phyloP scores from a whole-genome alignment of 108 stramenopile genomes.

The Thalassiosira profunda region DNA sequence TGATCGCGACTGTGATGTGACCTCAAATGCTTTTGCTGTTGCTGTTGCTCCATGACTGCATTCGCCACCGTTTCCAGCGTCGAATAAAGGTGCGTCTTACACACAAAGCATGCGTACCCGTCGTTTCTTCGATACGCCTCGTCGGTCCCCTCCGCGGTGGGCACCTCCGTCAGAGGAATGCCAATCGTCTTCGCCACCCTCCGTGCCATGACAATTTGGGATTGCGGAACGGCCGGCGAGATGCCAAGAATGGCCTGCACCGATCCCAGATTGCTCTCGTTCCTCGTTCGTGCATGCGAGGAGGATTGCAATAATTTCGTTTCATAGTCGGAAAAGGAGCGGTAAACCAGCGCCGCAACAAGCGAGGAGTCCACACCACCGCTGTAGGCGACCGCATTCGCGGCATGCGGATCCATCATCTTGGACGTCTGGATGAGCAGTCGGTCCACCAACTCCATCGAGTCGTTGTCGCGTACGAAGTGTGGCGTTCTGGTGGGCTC shows the following conservation, averaged over 20 bases:
- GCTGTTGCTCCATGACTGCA: conserved; percentile 29
- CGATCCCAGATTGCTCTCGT: conserved; percentile 7
- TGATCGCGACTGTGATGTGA: not conserved
- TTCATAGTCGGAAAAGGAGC: conserved; percentile 30
- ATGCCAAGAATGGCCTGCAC: conserved; percentile 88
- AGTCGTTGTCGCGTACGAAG: conserved; percentile 16
- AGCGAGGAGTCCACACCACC: conserved; percentile 95
- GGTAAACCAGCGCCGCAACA: conserved; percentile 80
- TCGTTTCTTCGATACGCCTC: conserved; percentile 83
- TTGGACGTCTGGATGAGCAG: conserved; percentile 30
- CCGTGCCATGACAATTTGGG: conserved; percentile 78
- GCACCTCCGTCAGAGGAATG: conserved; percentile 62
- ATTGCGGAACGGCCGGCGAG: conserved; percentile 80
- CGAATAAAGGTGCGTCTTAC: conserved; percentile 95
- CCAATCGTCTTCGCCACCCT: conserved; percentile 76
- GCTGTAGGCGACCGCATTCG: conserved; percentile 89
- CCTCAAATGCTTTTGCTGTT: conserved; percentile 5
- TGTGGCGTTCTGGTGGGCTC: not conserved
- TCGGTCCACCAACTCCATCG: conserved; percentile 38
- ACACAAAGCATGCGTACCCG: conserved; percentile 94
- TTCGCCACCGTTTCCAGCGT: conserved; percentile 68
- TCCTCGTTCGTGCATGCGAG: not conserved
- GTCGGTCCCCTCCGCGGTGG: conserved; percentile 83
- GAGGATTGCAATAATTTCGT: not conserved
- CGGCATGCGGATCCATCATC: conserved; percentile 40